Percentiles rank a stretch among this genome's conserved stretches.
phyloP scores from a whole-genome alignment of 2,329 filamentous ascomycete genomes.

The Aspergillus brunneoviolaceus region DNA sequence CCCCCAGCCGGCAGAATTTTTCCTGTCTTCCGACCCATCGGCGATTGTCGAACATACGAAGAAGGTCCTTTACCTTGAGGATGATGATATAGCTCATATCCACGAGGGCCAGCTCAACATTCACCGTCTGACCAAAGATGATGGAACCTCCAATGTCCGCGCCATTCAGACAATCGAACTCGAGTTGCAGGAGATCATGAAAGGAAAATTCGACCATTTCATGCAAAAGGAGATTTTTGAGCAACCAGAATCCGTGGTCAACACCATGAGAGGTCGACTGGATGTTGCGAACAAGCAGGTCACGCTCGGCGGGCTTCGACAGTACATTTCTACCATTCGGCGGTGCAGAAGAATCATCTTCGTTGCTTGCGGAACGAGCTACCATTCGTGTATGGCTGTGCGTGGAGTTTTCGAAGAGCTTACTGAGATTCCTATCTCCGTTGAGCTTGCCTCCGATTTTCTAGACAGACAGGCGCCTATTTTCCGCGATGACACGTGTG shows the following conservation, averaged over 20 bases:
- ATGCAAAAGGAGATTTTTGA: constrained; percentile 99
- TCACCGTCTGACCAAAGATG: constrained; percentile 94
- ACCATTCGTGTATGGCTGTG: constrained; percentile 99
- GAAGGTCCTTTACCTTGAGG: constrained; percentile 99
- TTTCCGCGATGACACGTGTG: constrained; percentile 98
- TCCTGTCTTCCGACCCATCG: constrained; percentile 96
- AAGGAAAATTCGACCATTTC: constrained; percentile 99
- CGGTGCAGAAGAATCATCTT: constrained; percentile 97
- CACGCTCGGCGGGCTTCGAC: constrained; percentile 90
- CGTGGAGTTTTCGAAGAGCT: constrained; percentile 97
- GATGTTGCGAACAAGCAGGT: constrained; percentile 92
- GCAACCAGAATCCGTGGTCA: constrained; percentile 98
- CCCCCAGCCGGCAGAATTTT: constrained; percentile 98
- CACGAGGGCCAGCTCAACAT: constrained; percentile 99
- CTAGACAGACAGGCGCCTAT: constrained; percentile 93
- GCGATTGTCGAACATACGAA: constrained; percentile 99
- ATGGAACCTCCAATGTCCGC: constrained; percentile 94
- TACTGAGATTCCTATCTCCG: constrained; percentile 94
- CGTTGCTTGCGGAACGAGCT: constrained; percentile 97
- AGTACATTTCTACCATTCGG: constrained; percentile 95
- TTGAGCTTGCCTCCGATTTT: constrained; percentile 97
- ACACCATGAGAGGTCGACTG: constrained; percentile 98
- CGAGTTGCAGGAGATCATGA: constrained; percentile 99
- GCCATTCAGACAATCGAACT: constrained; percentile 98
- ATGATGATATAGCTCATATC: constrained; percentile 99